phyloP scores from a whole-genome alignment of 2,329 filamentous ascomycete genomes.

The Ophiostoma himal-ulmi region DNA sequence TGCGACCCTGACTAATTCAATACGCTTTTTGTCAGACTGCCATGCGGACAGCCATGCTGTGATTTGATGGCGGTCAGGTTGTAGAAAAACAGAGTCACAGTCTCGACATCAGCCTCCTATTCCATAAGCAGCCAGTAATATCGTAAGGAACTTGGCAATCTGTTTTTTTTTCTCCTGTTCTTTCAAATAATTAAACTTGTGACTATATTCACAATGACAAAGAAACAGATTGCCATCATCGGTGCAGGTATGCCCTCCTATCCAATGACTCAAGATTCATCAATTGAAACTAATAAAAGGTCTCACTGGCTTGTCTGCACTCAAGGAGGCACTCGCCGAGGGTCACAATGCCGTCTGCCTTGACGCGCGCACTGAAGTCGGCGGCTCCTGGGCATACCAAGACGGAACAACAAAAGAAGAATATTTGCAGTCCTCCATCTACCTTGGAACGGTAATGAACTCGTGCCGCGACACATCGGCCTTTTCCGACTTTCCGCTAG shows the following conservation, averaged over 20 bases:
- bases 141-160: too few species aligned
- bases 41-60: background rate
- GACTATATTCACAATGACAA: background rate
- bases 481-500: conserved; percentile 38
- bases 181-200: too few species aligned
- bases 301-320: conserved; percentile 25
- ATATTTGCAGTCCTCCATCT: conserved; percentile 31
- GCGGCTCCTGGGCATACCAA: conserved; percentile 38
- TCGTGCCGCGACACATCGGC: conserved; percentile 36
- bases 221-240: background rate
- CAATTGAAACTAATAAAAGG: background rate
- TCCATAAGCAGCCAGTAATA: background rate
- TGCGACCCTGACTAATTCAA: background rate
- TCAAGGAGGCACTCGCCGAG: conserved; percentile 38
- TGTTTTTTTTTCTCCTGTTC: too few species aligned
- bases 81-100: background rate
- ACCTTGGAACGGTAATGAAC: conserved; percentile 34
- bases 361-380: conserved; percentile 34
- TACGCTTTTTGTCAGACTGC: background rate
- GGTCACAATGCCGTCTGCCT: conserved; percentile 35
- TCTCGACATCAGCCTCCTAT: conserved; percentile 4
- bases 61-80: conserved; percentile 1
- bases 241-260: background rate
- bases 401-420: conserved; percentile 26
- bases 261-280: background rate